Evolutionary conservation across 768 basidiomycete genomes (phyloP).

Genomic region (Terana coerulea): DNA sequence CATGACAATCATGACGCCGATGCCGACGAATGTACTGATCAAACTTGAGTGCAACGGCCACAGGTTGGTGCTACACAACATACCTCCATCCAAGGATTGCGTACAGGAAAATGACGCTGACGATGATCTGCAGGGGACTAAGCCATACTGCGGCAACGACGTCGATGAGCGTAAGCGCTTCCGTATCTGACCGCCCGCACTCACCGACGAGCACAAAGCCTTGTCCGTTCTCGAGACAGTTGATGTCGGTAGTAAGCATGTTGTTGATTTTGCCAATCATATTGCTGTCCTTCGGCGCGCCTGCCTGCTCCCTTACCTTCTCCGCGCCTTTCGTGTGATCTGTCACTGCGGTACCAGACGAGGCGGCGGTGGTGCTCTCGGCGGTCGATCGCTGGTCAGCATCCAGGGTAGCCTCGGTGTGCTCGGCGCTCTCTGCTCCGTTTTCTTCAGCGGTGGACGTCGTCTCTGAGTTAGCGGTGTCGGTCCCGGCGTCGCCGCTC

Average conservation of each 20-base stretch:
- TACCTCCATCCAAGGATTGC: slow-evolving; percentile 50
- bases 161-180: no score
- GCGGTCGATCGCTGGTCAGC: background rate
- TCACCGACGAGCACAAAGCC: slow-evolving; percentile 21
- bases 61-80: background rate
- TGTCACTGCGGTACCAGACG: no score
- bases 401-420: background rate
- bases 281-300: slow-evolving; percentile 31
- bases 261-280: slow-evolving; percentile 78
- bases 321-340: no score
- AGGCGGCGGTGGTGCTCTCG: background rate
- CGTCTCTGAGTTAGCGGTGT: no score
- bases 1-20: slow-evolving; percentile 37
- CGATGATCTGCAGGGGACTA: slow-evolving; percentile 36
- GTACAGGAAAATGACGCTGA: slow-evolving; percentile 42
- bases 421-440: no score
- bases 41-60: background rate
- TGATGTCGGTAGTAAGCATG: slow-evolving; percentile 62
- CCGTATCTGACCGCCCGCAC: slow-evolving; percentile 1
- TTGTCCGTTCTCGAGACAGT: slow-evolving; percentile 25
- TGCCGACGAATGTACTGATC: slow-evolving; percentile 37
- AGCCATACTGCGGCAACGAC: slow-evolving; percentile 22
- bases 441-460: background rate
- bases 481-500: no score
- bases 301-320: no score